phyloP scores from a whole-genome alignment of 2,329 filamentous ascomycete species.

The Knoxdaviesia proteae region DNA sequence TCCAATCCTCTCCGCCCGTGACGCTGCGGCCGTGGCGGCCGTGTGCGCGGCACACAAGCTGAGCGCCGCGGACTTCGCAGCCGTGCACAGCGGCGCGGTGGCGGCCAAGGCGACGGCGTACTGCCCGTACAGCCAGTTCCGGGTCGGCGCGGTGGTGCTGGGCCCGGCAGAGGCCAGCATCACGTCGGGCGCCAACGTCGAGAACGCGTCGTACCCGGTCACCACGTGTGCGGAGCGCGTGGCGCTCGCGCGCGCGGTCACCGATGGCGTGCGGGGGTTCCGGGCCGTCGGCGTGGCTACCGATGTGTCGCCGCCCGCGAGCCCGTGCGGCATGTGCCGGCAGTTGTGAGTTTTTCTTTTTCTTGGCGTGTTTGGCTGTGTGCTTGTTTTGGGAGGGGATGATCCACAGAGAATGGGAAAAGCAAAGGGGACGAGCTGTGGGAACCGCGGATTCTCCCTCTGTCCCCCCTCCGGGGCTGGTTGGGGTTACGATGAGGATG shows the following conservation, averaged over 20 bases:
- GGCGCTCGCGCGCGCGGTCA: slow-evolving; percentile 64
- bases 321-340: slow-evolving; percentile 89
- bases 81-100: slow-evolving; percentile 39
- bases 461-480: too few species aligned
- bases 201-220: slow-evolving; percentile 84
- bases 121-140: slow-evolving; percentile 85
- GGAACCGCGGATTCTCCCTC: too few species aligned
- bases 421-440: not conserved
- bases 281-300: slow-evolving; percentile 72
- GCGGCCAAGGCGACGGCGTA: slow-evolving; percentile 64
- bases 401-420: not conserved
- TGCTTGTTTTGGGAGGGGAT: not conserved
- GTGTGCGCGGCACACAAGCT: slow-evolving; percentile 22
- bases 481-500: not conserved
- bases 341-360: slow-evolving; percentile 46
- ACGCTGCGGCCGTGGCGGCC: slow-evolving; percentile 10
- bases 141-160: slow-evolving; percentile 68
- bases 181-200: slow-evolving; percentile 60
- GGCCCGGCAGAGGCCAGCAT: slow-evolving; percentile 19
- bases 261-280: slow-evolving; percentile 35
- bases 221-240: slow-evolving; percentile 90
- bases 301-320: slow-evolving; percentile 46
- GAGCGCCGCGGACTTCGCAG: slow-evolving; percentile 39
- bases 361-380: not conserved
- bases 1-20: slow-evolving; percentile 9